A percentile compares a stretch with the other conserved stretches of the same genome.
phyloP scores from a whole-genome alignment of 352 stramenopile genomes.

The Globisporangium radiosum region DNA sequence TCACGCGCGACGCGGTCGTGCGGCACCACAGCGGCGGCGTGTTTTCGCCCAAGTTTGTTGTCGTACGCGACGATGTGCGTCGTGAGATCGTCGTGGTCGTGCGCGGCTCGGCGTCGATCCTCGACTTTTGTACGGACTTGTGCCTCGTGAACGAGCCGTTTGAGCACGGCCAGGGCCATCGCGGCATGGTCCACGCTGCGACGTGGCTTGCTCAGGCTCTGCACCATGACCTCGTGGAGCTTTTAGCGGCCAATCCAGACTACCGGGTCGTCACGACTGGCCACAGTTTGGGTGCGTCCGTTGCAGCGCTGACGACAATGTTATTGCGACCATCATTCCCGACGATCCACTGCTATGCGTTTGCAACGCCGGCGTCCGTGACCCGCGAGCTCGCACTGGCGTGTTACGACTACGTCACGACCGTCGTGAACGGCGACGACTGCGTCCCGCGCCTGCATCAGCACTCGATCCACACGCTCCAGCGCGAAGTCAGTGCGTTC shows the following conservation, averaged over 20 bases:
- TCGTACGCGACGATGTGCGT: constrained; percentile 50
- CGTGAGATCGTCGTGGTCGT: constrained; percentile 55
- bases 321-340: constrained; percentile 35
- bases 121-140: constrained; percentile 81
- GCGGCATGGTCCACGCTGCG: constrained; percentile 74
- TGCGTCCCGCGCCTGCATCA: constrained; percentile 76
- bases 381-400: constrained; percentile 46
- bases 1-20: constrained; percentile 36
- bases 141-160: constrained; percentile 77
- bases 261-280: constrained; percentile 59
- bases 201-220: constrained; percentile 63
- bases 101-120: constrained; percentile 61
- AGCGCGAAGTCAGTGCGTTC: constrained; percentile 58
- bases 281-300: constrained; percentile 64
- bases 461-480: constrained; percentile 58
- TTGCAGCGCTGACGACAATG: constrained; percentile 63
- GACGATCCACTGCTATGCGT: constrained; percentile 51
- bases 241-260: constrained; percentile 34
- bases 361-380: constrained; percentile 67
- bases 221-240: constrained; percentile 32
- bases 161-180: constrained; percentile 55
- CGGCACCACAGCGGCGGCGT: constrained; percentile 52
- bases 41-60: constrained; percentile 70
- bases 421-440: constrained; percentile 74
- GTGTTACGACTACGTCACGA: constrained; percentile 57